These are phyloP conservation scores for Ramularia endophylla DNA, from an alignment of 2,329 filamentous ascomycete species.

Conservation along the genomic window DNA sequence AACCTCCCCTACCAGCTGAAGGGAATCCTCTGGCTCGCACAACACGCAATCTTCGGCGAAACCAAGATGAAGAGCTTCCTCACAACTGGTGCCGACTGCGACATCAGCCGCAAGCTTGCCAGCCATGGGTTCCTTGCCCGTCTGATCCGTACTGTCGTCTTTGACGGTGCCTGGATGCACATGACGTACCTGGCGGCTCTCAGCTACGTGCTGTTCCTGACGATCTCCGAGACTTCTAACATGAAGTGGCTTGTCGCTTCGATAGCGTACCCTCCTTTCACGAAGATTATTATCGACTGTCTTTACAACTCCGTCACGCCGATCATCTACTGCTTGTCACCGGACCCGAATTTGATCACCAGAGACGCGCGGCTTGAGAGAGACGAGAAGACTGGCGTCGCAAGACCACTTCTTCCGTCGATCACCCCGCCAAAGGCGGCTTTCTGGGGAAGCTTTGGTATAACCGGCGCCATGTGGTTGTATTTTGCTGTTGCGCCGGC, in stretches of 20 bases:
- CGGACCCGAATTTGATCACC: slow-evolving; percentile 11
- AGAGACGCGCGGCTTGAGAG: slow-evolving; percentile 10
- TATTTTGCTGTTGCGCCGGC: slow-evolving; percentile 10
- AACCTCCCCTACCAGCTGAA: slow-evolving; percentile 16
- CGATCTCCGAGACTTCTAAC: slow-evolving; percentile 2
- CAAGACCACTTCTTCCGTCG: slow-evolving; percentile 7
- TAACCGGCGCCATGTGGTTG: slow-evolving; percentile 9
- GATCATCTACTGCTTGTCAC: slow-evolving; percentile 9
- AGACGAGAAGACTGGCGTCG: slow-evolving; percentile 15
- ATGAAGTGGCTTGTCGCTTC: slow-evolving; percentile 8
- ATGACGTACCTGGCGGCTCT: slow-evolving; percentile 10
- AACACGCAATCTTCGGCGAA: slow-evolving; percentile 14
- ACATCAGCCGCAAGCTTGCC: slow-evolving; percentile 4
- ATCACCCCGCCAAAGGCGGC: slow-evolving; percentile 14
- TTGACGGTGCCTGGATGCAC: slow-evolving; percentile 15
- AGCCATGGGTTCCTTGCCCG: slow-evolving; percentile 6
- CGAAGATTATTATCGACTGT: slow-evolving; percentile 14
- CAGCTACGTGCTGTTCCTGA: slow-evolving; percentile 5
- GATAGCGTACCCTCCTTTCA: slow-evolving; percentile 13
- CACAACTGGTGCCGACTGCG: slow-evolving; percentile 14
- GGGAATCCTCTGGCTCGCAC: slow-evolving; percentile 12
- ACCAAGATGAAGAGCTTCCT: slow-evolving; percentile 11
- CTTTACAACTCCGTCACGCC: slow-evolving; percentile 13
- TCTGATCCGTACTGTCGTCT: slow-evolving; percentile 6
- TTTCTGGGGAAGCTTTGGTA: slow-evolving; percentile 11